These are phyloP conservation scores for Lasiodiplodia citricola DNA, from an alignment of 2,329 filamentous ascomycete genomes.

Conservation along the genomic window DNA sequence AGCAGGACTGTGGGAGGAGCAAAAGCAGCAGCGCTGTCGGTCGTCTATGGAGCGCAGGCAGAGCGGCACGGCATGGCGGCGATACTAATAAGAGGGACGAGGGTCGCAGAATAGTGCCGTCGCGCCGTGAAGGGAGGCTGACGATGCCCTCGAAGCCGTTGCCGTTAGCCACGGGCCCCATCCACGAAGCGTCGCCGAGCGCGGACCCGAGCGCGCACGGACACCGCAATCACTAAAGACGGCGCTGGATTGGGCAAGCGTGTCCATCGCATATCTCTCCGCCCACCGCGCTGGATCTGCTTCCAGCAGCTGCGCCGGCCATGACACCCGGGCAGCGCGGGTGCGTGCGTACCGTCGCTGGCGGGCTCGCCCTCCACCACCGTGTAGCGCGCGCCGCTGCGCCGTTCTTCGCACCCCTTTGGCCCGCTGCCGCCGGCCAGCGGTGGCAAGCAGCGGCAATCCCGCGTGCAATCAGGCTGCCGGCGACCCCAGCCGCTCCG, in stretches of 20 bases:
- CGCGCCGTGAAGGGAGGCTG: constrained; percentile 20
- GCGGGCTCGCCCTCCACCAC: not conserved
- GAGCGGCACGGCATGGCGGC: constrained; percentile 17
- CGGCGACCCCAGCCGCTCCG: constrained; percentile 10
- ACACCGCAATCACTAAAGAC: constrained; percentile 8
- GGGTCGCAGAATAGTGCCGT: constrained; percentile 19
- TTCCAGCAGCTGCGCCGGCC: constrained; percentile 7
- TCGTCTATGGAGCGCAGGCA: constrained; percentile 1
- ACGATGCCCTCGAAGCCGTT: constrained; percentile 17
- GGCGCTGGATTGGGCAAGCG: constrained; percentile 24
- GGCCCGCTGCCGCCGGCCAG: not conserved
- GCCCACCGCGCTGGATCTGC: constrained; percentile 12
- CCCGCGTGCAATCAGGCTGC: not conserved
- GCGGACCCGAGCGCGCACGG: constrained; percentile 17
- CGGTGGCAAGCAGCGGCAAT: not conserved
- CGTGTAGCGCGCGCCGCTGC: not conserved
- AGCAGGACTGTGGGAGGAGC: not conserved
- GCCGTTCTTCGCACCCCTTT: not conserved
- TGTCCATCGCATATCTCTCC: constrained; percentile 20
- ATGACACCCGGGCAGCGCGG: not conserved
- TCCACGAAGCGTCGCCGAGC: constrained; percentile 16
- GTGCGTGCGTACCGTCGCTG: constrained; percentile 5
- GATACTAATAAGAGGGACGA: constrained; percentile 23
- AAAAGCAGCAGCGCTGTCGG: constrained; percentile 12
- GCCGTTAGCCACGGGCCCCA: constrained; percentile 22